Base-by-base conservation (phyloP, 441 rosid genomes). In the Gossypium schwendimanii region DNA sequence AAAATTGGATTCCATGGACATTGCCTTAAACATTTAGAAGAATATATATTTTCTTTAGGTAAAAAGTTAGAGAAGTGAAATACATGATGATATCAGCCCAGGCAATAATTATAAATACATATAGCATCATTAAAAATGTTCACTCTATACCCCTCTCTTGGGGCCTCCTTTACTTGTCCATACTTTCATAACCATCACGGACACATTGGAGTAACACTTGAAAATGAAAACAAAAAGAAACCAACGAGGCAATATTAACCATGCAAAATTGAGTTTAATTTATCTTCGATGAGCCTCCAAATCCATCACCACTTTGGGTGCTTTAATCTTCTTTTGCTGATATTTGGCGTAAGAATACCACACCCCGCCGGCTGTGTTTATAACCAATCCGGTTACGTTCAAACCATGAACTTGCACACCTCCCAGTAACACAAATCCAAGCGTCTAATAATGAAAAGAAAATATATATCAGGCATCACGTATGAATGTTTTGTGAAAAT, bases 281-380 rank as follows among this genome's bases (percentile, higher is more conserved):
- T 12, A 88, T 81, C 82, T 90, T 7, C 79, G 76, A 81, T 85
- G 90, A 54, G 95, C 92, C 77, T 90, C 97, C 24, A 87, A 47
- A 74, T 89, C 97, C 24, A 83, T 53, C 44, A 80, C 61, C 45
- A 82, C 63, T 84, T 79, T 92, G 18, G 79, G 79, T 61, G 85
- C 79, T 80, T 84, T 88, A 77, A 72, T 82, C 78, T 75, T 94
- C 81, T 85, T 90, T 76, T 89, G 96, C 78, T 75, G 86, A 79
- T 90, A 92, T 83, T 90, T 90, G 73, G 97, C 88, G 31, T 80
- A 88, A 0, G 98, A 92, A 84, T 92, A 94, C 97, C 98, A 92
- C 53, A 94, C 76, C 11, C 98, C 98, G 73, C 98, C 97, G 31
- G 91, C 89, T 21, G 98, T 89, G 83, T 94, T 94, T 77, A 94